phyloP scores from a whole-genome alignment of 139 green algal species.

The Chlamydomonas urium region DNA sequence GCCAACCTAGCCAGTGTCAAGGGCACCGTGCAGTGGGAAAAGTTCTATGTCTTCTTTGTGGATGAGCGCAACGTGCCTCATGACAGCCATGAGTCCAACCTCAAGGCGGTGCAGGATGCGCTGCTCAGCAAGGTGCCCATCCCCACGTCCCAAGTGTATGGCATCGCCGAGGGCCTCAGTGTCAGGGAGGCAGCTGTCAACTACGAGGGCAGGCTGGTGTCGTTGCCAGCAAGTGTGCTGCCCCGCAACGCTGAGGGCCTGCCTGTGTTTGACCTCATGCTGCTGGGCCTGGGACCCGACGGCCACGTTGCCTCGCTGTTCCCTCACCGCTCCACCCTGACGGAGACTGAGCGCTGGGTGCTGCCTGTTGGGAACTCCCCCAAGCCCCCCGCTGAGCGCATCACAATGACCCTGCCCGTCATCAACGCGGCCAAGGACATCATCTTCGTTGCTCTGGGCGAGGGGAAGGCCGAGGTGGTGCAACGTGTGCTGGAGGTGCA shows the following conservation, averaged over 20 bases:
- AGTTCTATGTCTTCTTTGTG: conserved; percentile 56
- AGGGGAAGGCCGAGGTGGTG: conserved; percentile 81
- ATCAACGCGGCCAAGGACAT: conserved; percentile 76
- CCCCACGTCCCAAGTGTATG: conserved; percentile 1
- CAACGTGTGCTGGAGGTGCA: conserved; percentile 85
- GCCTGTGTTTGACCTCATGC: conserved; percentile 84
- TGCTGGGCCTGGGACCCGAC: conserved; percentile 95
- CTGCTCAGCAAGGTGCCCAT: conserved; percentile 14
- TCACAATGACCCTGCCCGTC: conserved; percentile 87
- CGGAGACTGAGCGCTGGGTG: conserved; percentile 72
- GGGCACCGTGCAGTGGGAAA: conserved; percentile 45
- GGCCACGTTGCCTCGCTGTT: conserved; percentile 98
- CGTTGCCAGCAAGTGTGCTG: conserved; percentile 37
- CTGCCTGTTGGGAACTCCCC: conserved; percentile 59
- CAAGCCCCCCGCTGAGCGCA: conserved; percentile 92
- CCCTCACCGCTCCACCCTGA: conserved; percentile 64
- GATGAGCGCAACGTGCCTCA: conserved; percentile 87
- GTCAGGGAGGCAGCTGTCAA: conserved; percentile 1
- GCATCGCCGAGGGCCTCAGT: neutral
- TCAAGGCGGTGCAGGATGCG: conserved; percentile 42
- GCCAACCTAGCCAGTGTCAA: conserved; percentile 1
- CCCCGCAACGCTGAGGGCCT: conserved; percentile 49
- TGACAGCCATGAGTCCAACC: conserved; percentile 67
- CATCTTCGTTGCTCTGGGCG: conserved; percentile 60
- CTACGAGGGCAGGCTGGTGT: conserved; percentile 10